These are phyloP conservation scores for Mycena albidolilacea DNA, from an alignment of 768 basidiomycete species.

Conservation along the genomic window DNA sequence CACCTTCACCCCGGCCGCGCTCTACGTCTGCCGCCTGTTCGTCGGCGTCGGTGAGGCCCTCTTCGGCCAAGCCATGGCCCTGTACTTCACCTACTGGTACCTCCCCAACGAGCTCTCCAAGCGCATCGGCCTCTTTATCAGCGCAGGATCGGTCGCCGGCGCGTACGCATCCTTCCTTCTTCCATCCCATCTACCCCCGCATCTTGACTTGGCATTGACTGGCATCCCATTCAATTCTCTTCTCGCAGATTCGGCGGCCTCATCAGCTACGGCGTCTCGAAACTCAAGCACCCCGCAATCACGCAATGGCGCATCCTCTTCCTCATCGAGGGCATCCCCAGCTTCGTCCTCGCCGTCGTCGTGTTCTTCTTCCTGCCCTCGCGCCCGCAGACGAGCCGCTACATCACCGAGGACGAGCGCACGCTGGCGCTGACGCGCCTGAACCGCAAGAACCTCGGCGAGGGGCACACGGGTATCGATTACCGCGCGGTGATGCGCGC, in stretches of 20 bases:
- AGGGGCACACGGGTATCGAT: conserved; percentile 35
- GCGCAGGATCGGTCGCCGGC: conserved; percentile 31
- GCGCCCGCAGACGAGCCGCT: conserved; percentile 25
- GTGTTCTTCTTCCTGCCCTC: conserved; percentile 36
- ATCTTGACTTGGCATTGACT: not conserved
- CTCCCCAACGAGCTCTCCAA: conserved; percentile 35
- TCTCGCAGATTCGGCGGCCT: conserved; percentile 29
- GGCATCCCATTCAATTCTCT: not conserved
- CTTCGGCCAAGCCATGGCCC: conserved; percentile 33
- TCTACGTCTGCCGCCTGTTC: conserved; percentile 35
- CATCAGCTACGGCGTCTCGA: conserved; percentile 26
- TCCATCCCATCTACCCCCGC: not conserved
- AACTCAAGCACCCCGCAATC: conserved; percentile 19
- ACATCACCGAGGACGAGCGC: conserved; percentile 27
- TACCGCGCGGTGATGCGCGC: conserved; percentile 22
- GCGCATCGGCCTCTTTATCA: conserved; percentile 37
- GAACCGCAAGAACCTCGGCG: conserved; percentile 28
- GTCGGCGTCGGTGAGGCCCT: conserved; percentile 34
- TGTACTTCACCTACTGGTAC: conserved; percentile 37
- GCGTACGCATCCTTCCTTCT: conserved; percentile 10
- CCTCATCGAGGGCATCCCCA: conserved; percentile 36
- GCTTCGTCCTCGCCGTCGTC: conserved; percentile 27
- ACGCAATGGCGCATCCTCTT: conserved; percentile 32
- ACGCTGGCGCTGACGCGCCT: conserved; percentile 27
- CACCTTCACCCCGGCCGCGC: conserved; percentile 26